These are phyloP conservation scores for Tripterygium wilfordii DNA, from an alignment of 177 flowering plant species.

Conservation along the genomic window DNA sequence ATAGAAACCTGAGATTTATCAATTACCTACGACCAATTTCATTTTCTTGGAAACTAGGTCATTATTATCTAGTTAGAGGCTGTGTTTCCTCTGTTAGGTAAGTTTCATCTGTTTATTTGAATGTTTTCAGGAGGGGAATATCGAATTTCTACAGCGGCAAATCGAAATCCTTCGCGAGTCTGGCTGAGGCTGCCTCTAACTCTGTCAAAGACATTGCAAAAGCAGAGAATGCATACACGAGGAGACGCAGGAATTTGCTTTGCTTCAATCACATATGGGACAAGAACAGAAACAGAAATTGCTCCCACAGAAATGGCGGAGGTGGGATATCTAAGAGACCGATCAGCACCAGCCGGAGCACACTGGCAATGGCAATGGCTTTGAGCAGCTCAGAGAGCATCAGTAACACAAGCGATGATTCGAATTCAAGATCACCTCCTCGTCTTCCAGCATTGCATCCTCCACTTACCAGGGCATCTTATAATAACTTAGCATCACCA, in stretches of 20 bases:
- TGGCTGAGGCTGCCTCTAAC: constrained; percentile 30
- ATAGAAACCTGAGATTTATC: too few species aligned
- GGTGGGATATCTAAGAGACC: constrained; percentile 70
- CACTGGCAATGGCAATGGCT: constrained; percentile 44
- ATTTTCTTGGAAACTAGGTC: too few species aligned
- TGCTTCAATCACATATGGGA: constrained; percentile 42
- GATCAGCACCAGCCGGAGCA: constrained; percentile 40
- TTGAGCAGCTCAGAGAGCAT: constrained; percentile 50
- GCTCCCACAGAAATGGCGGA: constrained; percentile 17
- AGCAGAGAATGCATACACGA: constrained; percentile 68
- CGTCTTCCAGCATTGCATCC: constrained; percentile 27
- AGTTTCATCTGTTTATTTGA: too few species aligned
- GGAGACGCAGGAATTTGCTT: constrained; percentile 67
- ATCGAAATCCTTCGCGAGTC: constrained; percentile 50
- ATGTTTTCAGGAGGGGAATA: constrained; percentile 45
- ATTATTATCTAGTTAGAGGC: too few species aligned
- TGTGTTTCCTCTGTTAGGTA: too few species aligned
- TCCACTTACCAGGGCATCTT: constrained; percentile 19
- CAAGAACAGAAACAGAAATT: constrained; percentile 21
- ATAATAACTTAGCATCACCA: constrained; percentile 4
- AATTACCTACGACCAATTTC: too few species aligned
- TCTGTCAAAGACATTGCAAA: constrained; percentile 57
- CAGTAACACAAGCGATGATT: constrained; percentile 30
- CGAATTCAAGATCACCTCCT: constrained; percentile 23
- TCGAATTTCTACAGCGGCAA: constrained; percentile 55